Base-by-base conservation (phyloP, 1,284 basidiomycete genomes). In the Lentinula novae-zelandiae region DNA sequence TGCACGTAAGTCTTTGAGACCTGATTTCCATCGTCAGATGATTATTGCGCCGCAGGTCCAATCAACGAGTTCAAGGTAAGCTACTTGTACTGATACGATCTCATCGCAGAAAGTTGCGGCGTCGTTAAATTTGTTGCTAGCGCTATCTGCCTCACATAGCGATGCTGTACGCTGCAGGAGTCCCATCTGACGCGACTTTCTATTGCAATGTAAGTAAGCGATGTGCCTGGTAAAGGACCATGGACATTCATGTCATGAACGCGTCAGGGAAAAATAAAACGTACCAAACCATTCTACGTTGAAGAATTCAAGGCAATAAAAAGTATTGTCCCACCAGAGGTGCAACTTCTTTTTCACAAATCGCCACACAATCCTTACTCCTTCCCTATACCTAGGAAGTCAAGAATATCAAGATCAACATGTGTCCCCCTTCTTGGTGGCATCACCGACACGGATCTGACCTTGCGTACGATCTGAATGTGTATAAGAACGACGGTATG, bases 351-450 rank as follows among this genome's bases (percentile, higher is more conserved):
- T 63, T 34, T 68, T 62, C 46, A 34, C 46, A 49, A 56, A 10
- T 59, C 49, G 9, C 31, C 5, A 53, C n/a, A 22, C 56, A 31
- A 20, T 33, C 22, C 31, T 56, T 8, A 46, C 17, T 57, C 34
- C 34, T 36, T 3, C 31, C 57, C 17, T n/a, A 12, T 15, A 50
- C 13, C 7, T 54, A 86, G 82, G 86, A 89, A 66, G 81, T 86
- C 66, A 77, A 82, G 67, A 75, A 82, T 67, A 81, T 91, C 71
- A 93, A 93, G 72, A 72, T 93, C 63, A 92, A 89, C 8, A 82
- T 92, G 72, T 89, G 85, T 65, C 83, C 87, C 0, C 90, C 90
- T 3, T 84, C 85, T 27, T 91, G 89, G 90, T 89, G 85, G 72
- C 89, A 90, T 70, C 81, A 90, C 57, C 83, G 84, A 27, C 87